A percentile compares a stretch with the other conserved stretches of the same genome.
Conservation (phyloP, 2,329 filamentous ascomycete genomes). For the Colletotrichum falcatum region DNA sequence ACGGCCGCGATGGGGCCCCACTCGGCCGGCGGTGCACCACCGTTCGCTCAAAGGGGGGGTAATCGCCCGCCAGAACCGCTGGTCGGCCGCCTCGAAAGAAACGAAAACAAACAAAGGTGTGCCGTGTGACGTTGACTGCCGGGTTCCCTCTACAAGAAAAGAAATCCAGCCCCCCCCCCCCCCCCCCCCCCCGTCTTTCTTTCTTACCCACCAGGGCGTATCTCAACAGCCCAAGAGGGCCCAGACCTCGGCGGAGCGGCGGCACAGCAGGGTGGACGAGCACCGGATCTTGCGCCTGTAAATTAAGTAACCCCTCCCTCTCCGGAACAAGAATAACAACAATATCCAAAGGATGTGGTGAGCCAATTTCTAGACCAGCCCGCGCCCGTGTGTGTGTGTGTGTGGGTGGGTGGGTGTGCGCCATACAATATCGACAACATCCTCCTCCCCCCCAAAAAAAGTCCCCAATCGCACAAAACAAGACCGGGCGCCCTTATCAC, state of each 20-base stretch:
- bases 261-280: neutral
- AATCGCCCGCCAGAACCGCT: neutral
- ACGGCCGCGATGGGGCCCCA: neutral
- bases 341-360: neutral
- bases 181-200: too few species aligned
- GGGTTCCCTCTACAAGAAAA: neutral
- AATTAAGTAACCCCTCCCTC: neutral
- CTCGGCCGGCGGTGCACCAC: neutral
- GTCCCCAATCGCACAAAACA: constrained; percentile 5
- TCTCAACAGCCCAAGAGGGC: neutral
- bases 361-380: neutral
- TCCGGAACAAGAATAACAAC: too few species aligned
- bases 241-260: neutral
- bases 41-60: neutral
- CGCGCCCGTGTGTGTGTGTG: neutral
- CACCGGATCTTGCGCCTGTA: neutral
- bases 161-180: too few species aligned
- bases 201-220: too few species aligned
- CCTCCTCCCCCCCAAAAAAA: neutral
- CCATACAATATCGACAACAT: constrained; percentile 8
- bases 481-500: constrained; percentile 1
- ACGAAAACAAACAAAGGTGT: neutral
- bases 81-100: neutral
- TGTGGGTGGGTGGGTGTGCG: neutral
- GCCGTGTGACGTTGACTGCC: neutral